Base-by-base conservation (phyloP, 1,284 basidiomycete genomes). In the Trichosporon sp. region DNA sequence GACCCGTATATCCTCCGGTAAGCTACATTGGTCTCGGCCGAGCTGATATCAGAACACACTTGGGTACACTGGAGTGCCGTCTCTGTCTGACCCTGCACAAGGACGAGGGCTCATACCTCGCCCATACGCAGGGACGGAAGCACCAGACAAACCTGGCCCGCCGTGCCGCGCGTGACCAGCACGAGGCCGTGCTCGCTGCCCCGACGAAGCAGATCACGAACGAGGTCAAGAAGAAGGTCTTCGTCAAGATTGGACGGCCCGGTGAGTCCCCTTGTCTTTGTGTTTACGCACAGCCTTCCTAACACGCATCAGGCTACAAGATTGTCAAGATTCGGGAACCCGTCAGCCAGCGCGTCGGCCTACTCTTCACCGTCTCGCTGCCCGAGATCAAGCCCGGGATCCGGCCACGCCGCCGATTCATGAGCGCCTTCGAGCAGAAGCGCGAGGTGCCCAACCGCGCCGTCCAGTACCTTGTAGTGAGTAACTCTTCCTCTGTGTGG, bases 81-180 rank as follows among this genome's bases (percentile, higher is more conserved):
- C 89, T 99, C 48, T 99, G 97, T 84, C 86, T 99, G 48, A 99
- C 97, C 0, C 89, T 99, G 5, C 97, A 99, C 85, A 98, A 97
- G 31, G 99, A 99, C 82, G 97, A 99, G 86, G 97, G 97, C 32
- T 98, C 95, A 21, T 99, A 99, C 84, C 91, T 99, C 65, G 96
- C 97, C 0, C 97, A 99, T 78, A 99, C 97, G 0, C 97, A 99
- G 86, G 97, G 97, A 37, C 99, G 99, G 86, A 99, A 99, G 84
- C 97, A 99, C 81, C 97, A 99, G 84, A 98, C 96, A 1, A 99
- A 99, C 81, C 90, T 99, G 43, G 97, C 96, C 3, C 89, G 97
- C 63, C 90, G 97, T 77, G 97, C 97, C 0, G 96, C 96, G 11
- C 89, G 91, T 70, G 97, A 99, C 86, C 92, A 94, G 68, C 96